Evolutionary conservation across 202 grass and related monocot species (phyloP), one percentile per base, ranked within the genome.

Genomic region (Hordeum pubiflorum): DNA sequence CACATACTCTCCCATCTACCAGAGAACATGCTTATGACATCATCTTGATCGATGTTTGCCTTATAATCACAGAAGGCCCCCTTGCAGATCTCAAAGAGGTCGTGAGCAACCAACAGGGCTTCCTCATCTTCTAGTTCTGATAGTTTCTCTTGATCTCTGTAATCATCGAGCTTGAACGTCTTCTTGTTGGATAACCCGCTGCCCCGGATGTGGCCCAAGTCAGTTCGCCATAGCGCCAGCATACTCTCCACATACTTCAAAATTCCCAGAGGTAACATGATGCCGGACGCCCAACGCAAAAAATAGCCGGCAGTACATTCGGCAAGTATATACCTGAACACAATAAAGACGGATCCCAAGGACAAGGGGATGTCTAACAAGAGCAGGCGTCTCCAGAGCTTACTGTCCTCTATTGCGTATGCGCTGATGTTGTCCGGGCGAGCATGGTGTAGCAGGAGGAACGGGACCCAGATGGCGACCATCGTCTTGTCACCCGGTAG

Each of bases 401-500:
- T 63, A 22, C 60, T 90, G 61, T 87, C 88, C 50, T 90, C 70
- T 0, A 74, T 27, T 22, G 63, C 58, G 40, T 60, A 84, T 2
- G 84, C 75, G 11, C 80, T 90, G 40, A 90, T 86, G 43, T 58
- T 77, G 55, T 89, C 87, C 0, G 78, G 78, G 40, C 87, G 56
- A 9, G 82, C 87, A 6, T 79, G 73, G 62, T 89, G n/a, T 82
- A 77, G 84, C 33, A 88, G 44, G 9, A 78, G 32, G n/a, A 84
- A 75, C 2, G 63, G 63, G 8, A 65, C 14, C 63, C 63, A 65
- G 32, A 65, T 37, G 2, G 63, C 63, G 0, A 37, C 0, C 3
- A 65, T 36, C 17, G 36, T 32, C 63, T 65, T 65, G 0, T 37
- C 32, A 17, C 3, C 1, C 1, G 17, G 63, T 0, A 0, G 2